A percentile compares a stretch with the other conserved stretches of the same genome.
These are phyloP conservation scores for Vigna nakashimae DNA, from an alignment of 306 rosid genomes.

Conservation along the genomic window DNA sequence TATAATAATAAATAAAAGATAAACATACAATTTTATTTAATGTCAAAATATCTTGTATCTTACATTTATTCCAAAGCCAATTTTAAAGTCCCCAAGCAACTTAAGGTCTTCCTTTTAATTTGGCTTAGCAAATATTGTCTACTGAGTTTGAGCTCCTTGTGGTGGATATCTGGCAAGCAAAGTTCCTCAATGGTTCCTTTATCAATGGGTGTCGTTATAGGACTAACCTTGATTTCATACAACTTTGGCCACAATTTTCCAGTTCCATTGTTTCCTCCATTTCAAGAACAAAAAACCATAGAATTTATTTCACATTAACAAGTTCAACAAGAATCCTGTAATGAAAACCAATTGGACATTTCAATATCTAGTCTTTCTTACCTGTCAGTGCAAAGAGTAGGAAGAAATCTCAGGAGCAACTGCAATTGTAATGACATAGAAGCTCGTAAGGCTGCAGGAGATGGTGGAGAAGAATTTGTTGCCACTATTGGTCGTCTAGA, in stretches of 20 bases:
- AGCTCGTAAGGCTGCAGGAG: constrained; percentile 83
- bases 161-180: constrained; percentile 54
- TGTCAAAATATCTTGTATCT: no score
- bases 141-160: neutral
- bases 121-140: neutral
- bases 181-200: constrained; percentile 55
- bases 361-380: constrained; percentile 41
- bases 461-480: constrained; percentile 68
- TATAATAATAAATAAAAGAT: no score
- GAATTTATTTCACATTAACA: no score
- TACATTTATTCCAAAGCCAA: neutral
- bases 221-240: constrained; percentile 70
- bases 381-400: constrained; percentile 78
- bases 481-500: constrained; percentile 68
- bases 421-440: constrained; percentile 80
- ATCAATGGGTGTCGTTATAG: constrained; percentile 43
- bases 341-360: neutral
- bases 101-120: neutral
- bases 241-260: constrained; percentile 96
- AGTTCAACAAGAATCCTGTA: constrained; percentile 12
- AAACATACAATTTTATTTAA: no score
- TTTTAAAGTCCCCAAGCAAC: neutral
- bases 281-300: no score
- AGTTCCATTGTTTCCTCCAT: constrained; percentile 35
- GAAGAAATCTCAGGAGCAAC: constrained; percentile 89